Evolutionary conservation across 148 eudicot genomes (phyloP).

Genomic region (Drosera capensis): DNA sequence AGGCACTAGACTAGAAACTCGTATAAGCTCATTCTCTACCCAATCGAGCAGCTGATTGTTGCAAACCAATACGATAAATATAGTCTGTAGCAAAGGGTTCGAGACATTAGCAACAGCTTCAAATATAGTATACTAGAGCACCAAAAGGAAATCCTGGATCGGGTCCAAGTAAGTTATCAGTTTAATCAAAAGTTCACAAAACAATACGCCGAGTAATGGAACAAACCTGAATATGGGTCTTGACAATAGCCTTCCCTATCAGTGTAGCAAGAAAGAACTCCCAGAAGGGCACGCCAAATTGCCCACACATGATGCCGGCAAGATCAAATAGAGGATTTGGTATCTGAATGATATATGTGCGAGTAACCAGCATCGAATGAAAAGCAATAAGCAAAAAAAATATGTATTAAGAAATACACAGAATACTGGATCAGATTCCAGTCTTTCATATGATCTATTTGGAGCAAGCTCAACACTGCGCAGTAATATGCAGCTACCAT

Average conservation of each 20-base stretch:
- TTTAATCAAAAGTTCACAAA: not conserved
- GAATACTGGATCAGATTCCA: too few species aligned
- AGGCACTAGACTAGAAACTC: conserved; percentile 78
- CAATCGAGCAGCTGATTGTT: conserved; percentile 92
- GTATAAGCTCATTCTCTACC: conserved; percentile 79
- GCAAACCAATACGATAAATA: conserved; percentile 83
- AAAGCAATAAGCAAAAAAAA: too few species aligned
- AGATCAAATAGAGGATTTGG: conserved; percentile 99
- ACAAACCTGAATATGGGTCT: conserved; percentile 93
- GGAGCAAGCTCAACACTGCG: too few species aligned
- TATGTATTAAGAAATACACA: too few species aligned
- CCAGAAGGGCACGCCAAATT: conserved; percentile 95
- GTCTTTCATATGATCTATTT: too few species aligned
- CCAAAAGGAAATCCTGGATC: too few species aligned
- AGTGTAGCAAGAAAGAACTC: conserved; percentile 81
- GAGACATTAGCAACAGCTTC: too few species aligned
- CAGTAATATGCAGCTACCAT: too few species aligned
- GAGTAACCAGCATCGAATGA: not conserved
- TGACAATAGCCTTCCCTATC: conserved; percentile 81
- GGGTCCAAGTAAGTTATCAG: too few species aligned
- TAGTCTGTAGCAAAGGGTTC: conserved; percentile 42
- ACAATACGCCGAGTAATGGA: conserved; percentile 8
- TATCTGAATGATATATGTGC: conserved; percentile 23
- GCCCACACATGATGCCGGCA: conserved; percentile 98
- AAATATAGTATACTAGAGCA: too few species aligned